phyloP scores from a whole-genome alignment of 495 filamentous ascomycete genomes.

The Corynascus novoguineensis region DNA sequence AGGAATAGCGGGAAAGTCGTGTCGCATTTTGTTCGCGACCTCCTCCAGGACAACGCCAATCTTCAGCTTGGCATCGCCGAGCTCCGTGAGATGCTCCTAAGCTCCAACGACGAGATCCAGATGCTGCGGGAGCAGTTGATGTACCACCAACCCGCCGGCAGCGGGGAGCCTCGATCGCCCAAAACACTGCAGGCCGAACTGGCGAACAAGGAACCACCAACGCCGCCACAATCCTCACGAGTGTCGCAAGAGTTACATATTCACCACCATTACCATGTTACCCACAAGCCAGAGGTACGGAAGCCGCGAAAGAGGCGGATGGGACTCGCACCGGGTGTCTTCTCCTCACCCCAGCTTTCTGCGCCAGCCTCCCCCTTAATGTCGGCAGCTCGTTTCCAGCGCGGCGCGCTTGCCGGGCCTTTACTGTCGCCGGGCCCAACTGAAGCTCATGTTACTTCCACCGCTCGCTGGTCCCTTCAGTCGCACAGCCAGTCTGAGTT shows the following conservation, averaged over 20 bases:
- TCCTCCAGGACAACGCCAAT: constrained; percentile 90
- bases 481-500: constrained; percentile 58
- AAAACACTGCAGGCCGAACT: constrained; percentile 67
- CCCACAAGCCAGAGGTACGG: constrained; percentile 56
- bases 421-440: constrained; percentile 29
- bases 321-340: constrained; percentile 51
- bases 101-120: constrained; percentile 91
- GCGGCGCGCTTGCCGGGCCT: constrained; percentile 5
- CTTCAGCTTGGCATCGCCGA: constrained; percentile 86
- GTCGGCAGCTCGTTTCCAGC: constrained; percentile 19
- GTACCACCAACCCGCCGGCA: constrained; percentile 62
- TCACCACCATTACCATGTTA: constrained; percentile 84
- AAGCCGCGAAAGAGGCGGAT: constrained; percentile 68
- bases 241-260: constrained; percentile 75
- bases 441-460: constrained; percentile 40
- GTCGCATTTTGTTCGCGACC: constrained; percentile 90
- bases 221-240: constrained; percentile 20
- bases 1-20: constrained; percentile 56
- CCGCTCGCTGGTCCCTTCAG: constrained; percentile 60
- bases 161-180: constrained; percentile 29
- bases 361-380: constrained; percentile 24
- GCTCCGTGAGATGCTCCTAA: constrained; percentile 82
- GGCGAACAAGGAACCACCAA: constrained; percentile 43
- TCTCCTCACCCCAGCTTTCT: constrained; percentile 48
- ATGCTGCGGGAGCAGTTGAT: constrained; percentile 76